Evolutionary conservation across 1,139 yeast genomes (phyloP).

Genomic region (Blastobotrys persicus): DNA sequence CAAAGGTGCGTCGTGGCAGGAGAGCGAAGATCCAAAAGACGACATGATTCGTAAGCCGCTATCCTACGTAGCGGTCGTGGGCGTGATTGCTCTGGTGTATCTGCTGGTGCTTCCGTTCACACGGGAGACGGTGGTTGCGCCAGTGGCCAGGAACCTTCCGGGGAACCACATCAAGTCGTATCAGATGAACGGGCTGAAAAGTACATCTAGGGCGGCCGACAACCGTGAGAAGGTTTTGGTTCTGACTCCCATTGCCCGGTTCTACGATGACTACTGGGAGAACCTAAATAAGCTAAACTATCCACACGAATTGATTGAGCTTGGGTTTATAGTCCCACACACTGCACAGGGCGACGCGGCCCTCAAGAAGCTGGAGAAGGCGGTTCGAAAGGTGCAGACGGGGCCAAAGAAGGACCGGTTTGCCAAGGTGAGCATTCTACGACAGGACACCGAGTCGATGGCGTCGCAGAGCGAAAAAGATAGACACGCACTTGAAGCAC

Average conservation of each 20-base stretch:
- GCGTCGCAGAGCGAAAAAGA: slow-evolving; percentile 62
- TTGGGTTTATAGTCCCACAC: slow-evolving; percentile 90
- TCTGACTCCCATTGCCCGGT: slow-evolving; percentile 84
- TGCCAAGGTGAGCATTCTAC: slow-evolving; percentile 76
- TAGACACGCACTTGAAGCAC: slow-evolving; percentile 69
- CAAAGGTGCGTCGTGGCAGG: slow-evolving; percentile 4
- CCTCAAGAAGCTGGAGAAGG: slow-evolving; percentile 63
- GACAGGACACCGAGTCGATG: slow-evolving; percentile 84
- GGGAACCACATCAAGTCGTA: slow-evolving; percentile 82
- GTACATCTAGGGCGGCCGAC: slow-evolving; percentile 64
- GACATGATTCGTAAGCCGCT: slow-evolving; percentile 16
- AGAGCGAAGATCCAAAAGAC: not conserved
- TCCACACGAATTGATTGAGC: slow-evolving; percentile 79
- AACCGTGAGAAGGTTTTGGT: slow-evolving; percentile 80
- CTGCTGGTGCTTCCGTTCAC: slow-evolving; percentile 10
- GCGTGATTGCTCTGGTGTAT: slow-evolving; percentile 10
- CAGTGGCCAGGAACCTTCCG: slow-evolving; percentile 58
- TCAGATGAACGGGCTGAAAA: slow-evolving; percentile 71
- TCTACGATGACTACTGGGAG: slow-evolving; percentile 83
- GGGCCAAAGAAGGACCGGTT: slow-evolving; percentile 58
- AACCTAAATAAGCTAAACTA: slow-evolving; percentile 71
- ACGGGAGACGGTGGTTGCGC: slow-evolving; percentile 15
- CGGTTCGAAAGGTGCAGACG: slow-evolving; percentile 66
- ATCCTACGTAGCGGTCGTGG: slow-evolving; percentile 12
- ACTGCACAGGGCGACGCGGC: slow-evolving; percentile 77